These are phyloP conservation scores for Kockiozyma suomiensis DNA, from an alignment of 805 yeast genomes.

Conservation along the genomic window DNA sequence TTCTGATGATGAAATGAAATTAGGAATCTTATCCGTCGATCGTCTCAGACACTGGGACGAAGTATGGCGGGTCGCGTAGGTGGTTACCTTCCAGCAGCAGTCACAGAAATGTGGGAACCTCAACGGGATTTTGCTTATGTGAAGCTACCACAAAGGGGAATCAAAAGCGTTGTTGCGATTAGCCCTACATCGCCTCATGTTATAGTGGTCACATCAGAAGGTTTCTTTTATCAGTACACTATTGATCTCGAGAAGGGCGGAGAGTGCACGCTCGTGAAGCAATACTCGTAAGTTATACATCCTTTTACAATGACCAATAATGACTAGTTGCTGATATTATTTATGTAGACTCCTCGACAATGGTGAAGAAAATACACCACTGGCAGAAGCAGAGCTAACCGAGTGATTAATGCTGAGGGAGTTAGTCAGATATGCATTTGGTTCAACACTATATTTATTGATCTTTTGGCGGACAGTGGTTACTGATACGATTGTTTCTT, in stretches of 20 bases:
- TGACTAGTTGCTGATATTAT: not conserved
- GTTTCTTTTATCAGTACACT: slow-evolving; percentile 77
- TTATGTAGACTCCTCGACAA: slow-evolving; percentile 20
- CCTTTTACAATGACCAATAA: not conserved
- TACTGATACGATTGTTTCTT: not conserved
- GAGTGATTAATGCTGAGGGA: not conserved
- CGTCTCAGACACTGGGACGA: slow-evolving; percentile 43
- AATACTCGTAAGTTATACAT: slow-evolving; percentile 27
- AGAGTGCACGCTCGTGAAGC: slow-evolving; percentile 74
- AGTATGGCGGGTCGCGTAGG: slow-evolving; percentile 77
- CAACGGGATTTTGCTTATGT: slow-evolving; percentile 84
- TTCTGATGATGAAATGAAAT: not conserved
- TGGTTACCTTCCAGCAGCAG: slow-evolving; percentile 76
- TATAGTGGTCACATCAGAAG: slow-evolving; percentile 78
- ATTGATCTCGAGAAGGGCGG: slow-evolving; percentile 90
- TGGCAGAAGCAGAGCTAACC: slow-evolving; percentile 14
- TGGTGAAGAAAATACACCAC: slow-evolving; percentile 27
- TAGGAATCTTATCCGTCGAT: slow-evolving; percentile 30
- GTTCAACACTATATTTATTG: too few species aligned
- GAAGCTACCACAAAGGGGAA: slow-evolving; percentile 57
- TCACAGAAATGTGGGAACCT: slow-evolving; percentile 84
- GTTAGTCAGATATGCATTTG: not conserved
- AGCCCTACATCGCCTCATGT: slow-evolving; percentile 47
- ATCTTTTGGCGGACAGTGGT: not conserved
- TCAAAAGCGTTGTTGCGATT: slow-evolving; percentile 45